phyloP scores from a whole-genome alignment of 1,284 basidiomycete genomes.

The Clitocybe nebularis region DNA sequence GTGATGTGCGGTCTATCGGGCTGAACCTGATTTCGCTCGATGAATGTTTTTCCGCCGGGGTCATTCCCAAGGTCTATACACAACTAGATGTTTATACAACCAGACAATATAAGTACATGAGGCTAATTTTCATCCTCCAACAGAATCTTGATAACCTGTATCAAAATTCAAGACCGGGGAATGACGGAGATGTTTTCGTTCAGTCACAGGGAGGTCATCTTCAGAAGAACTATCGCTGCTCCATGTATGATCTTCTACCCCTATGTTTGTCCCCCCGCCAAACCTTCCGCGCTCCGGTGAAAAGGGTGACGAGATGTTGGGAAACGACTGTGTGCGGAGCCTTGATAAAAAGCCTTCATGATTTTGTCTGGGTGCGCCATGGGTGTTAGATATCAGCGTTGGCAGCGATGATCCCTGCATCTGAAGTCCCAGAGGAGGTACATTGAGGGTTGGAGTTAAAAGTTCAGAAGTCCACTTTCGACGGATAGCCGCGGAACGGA shows the following conservation, averaged over 20 bases:
- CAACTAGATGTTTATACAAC: no score
- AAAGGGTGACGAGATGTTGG: conserved; percentile 44
- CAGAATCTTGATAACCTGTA: no score
- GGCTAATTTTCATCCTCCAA: no score
- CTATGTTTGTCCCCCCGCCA: conserved; percentile 26
- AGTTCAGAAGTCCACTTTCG: conserved; percentile 45
- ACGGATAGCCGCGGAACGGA: conserved; percentile 38
- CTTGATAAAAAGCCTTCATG: conserved; percentile 37
- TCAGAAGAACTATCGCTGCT: conserved; percentile 68
- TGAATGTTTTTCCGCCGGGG: no score
- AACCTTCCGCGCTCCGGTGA: conserved; percentile 29
- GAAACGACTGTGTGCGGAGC: conserved; percentile 49
- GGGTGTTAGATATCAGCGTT: neutral
- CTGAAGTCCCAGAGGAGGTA: conserved; percentile 10
- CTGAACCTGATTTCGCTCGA: no score
- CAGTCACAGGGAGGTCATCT: conserved; percentile 35
- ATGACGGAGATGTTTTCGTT: conserved; percentile 14
- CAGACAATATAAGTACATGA: no score
- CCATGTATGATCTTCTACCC: conserved; percentile 40
- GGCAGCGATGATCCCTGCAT: neutral
- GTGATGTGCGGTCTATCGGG: no score
- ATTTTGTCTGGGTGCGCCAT: conserved; percentile 6
- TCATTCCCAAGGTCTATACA: no score
- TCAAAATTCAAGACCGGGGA: conserved; percentile 6
- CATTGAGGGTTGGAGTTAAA: conserved; percentile 26